Conservation (phyloP, 345 rosid genomes). For the Salix udensis region DNA sequence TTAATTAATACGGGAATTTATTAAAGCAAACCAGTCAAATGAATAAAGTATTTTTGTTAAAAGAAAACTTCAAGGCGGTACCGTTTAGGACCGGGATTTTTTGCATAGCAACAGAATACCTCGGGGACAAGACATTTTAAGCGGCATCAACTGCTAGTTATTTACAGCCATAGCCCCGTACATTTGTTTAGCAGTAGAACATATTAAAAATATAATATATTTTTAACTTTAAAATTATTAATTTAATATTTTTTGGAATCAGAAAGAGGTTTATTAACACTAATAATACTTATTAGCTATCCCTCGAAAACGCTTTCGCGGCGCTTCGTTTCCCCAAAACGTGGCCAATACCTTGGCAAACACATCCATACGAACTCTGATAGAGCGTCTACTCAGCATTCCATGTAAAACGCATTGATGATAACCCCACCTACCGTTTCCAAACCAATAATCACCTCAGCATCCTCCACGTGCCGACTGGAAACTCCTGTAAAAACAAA, state of each 20-base stretch:
- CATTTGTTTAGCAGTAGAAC: too few relatives aligned
- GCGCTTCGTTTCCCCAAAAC: neutral
- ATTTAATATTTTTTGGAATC: too few relatives aligned
- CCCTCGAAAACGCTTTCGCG: neutral
- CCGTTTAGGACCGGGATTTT: neutral
- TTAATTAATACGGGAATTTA: neutral
- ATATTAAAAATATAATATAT: too few relatives aligned
- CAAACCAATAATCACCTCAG: neutral
- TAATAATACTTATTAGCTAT: too few relatives aligned
- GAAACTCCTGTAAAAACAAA: neutral
- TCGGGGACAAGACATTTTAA: neutral
- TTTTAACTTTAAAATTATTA: too few relatives aligned
- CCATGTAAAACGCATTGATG: neutral
- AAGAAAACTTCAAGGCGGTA: neutral
- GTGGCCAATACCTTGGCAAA: neutral
- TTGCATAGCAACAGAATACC: neutral
- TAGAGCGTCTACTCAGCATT: neutral
- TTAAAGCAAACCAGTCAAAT: neutral
- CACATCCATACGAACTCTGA: neutral
- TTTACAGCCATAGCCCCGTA: neutral
- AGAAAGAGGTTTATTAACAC: too few relatives aligned
- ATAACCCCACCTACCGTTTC: neutral
- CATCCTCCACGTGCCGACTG: neutral
- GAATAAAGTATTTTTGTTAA: neutral
- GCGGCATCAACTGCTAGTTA: constrained; percentile 1